Evolutionary conservation across 2,329 filamentous ascomycete species (phyloP), one percentile per base, ranked within the genome.

Genomic region (Stachybotrys echinatus): DNA sequence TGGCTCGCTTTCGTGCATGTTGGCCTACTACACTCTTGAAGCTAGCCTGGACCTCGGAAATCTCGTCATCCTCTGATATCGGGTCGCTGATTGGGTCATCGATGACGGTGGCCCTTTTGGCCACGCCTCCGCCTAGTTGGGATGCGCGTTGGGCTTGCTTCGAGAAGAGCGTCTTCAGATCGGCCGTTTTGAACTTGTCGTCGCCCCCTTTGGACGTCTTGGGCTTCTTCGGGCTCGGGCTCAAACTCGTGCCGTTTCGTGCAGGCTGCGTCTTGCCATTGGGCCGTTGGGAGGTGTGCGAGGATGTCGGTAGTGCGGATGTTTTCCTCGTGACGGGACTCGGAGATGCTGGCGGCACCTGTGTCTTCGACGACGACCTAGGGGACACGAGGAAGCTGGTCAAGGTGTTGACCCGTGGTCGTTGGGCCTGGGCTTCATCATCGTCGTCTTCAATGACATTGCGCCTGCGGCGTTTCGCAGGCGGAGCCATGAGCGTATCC

Each of bases 11-110:
- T 46, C 72, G 74, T 5, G 80, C 81, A 51, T 76, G 76, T 55
- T 76, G 71, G 5, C 81, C 74, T 3, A 85, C 75, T 18, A 82
- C 62, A 55, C 81, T 85, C 18, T 74, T 71, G 2, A 67, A 71
- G 51, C 74, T 75, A 2, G 74, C 70, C 53, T 71, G 79, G 53
- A 73, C 66, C 27, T 78, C 74, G 5, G 71, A 71, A 31, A 83
- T 73, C 23, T 80, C 76, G 57, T 83, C 80, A 48, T 83, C 79
- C 47, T 82, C 81, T 27, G 81, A 84, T 58, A 85, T 83, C 2
- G 75, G 74, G 55, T 81, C 76, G 66, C 74, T 77, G 47, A 73
- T 66, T 37, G 79, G 74, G 53, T 81, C 77, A 52, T 80, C 75
- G 27, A 73, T 56, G 10, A 64, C 58, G 19, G 61, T 50, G 34